A percentile compares a stretch with the other conserved stretches of the same genome.
Conservation (phyloP, 2,329 filamentous ascomycete species). For the Phialophora macrospora region DNA sequence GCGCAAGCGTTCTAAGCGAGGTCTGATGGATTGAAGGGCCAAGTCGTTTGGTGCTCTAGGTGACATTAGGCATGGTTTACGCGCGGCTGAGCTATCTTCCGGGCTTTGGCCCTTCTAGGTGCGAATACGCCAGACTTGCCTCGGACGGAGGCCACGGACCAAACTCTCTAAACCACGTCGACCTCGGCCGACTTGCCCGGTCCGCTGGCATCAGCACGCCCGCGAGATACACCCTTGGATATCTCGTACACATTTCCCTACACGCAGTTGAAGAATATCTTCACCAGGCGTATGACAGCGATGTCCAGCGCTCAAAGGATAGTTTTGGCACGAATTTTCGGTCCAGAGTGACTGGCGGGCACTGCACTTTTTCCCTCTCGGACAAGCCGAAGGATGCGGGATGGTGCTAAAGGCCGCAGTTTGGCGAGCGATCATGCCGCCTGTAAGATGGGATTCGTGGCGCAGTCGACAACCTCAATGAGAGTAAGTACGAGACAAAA, state of each 20-base stretch:
- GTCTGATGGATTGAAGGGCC: slow-evolving; percentile 9
- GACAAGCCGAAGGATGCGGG: too few species aligned
- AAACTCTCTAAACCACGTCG: not conserved
- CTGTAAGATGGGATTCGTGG: not conserved
- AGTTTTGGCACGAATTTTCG: too few species aligned
- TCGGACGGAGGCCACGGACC: not conserved
- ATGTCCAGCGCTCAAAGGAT: not conserved
- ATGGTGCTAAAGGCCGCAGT: not conserved
- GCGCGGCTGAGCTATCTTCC: slow-evolving; percentile 20
- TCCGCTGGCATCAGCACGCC: not conserved
- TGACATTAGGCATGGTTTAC: slow-evolving; percentile 27
- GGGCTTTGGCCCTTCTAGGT: not conserved
- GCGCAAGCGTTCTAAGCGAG: slow-evolving; percentile 21
- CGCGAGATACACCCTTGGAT: too few species aligned
- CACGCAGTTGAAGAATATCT: not conserved
- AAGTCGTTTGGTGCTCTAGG: slow-evolving; percentile 8
- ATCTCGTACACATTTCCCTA: too few species aligned
- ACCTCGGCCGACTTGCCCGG: not conserved
- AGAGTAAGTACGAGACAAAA: not conserved
- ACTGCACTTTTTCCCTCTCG: too few species aligned
- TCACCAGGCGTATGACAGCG: not conserved
- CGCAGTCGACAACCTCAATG: not conserved
- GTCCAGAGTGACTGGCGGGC: too few species aligned
- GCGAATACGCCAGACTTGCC: not conserved
- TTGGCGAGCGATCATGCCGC: not conserved